These are phyloP conservation scores for Tolypocladium tropicale DNA, from an alignment of 2,329 filamentous ascomycete species.

Conservation along the genomic window DNA sequence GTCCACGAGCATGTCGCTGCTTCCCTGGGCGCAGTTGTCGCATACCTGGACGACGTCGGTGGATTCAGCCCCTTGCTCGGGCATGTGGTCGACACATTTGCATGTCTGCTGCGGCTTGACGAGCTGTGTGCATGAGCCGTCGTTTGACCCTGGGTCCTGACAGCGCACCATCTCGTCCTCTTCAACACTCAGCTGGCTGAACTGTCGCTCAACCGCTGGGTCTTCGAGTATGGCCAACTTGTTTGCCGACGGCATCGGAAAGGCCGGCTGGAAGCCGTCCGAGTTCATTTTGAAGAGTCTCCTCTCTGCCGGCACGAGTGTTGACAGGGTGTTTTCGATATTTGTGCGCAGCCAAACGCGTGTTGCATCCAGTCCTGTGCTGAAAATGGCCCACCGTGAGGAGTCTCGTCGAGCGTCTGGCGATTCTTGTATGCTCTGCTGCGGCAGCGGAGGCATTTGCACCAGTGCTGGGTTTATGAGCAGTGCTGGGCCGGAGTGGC, in stretches of 20 bases:
- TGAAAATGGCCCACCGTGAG: background rate
- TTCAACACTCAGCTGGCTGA: too few relatives aligned
- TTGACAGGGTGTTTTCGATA: background rate
- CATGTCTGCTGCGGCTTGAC: background rate
- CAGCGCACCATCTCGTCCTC: background rate
- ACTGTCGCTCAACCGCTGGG: background rate
- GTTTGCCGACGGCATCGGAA: background rate
- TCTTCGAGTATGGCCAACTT: background rate
- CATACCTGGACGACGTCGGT: conserved; percentile 1
- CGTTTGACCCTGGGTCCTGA: background rate
- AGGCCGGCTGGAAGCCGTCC: background rate
- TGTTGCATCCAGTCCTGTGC: background rate
- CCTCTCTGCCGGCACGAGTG: background rate
- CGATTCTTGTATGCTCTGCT: background rate
- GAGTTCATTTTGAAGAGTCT: background rate
- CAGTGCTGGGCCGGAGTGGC: background rate
- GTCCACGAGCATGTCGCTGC: conserved; percentile 9
- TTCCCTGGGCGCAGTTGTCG: conserved; percentile 14
- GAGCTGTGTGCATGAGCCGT: background rate
- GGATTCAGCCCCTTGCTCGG: background rate
- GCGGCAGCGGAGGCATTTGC: background rate
- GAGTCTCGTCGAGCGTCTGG: background rate
- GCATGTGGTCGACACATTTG: background rate
- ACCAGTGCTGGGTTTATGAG: background rate
- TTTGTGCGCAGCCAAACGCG: background rate